Evolutionary conservation across 768 basidiomycete species (phyloP).

Genomic region (Suillus occidentalis): DNA sequence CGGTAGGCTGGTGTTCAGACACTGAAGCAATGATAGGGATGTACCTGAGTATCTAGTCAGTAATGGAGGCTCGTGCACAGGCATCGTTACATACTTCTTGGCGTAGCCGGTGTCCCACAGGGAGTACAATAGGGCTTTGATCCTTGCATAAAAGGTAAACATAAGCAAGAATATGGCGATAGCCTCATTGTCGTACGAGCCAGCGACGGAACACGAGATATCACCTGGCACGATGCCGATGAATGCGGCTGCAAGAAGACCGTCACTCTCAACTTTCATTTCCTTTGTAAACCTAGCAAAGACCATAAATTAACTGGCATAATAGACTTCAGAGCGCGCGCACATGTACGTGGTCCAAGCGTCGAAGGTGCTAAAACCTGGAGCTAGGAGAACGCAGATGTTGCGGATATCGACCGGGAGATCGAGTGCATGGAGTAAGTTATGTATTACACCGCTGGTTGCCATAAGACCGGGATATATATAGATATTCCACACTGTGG

Average conservation of each 20-base stretch:
- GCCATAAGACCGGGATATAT: slow-evolving; percentile 99
- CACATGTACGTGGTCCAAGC: slow-evolving; percentile 97
- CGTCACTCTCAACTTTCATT: slow-evolving; percentile 93
- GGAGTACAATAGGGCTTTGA: slow-evolving; percentile 97
- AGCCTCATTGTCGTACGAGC: slow-evolving; percentile 99
- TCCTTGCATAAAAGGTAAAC: slow-evolving; percentile 98
- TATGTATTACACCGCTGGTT: slow-evolving; percentile 97
- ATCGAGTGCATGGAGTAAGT: slow-evolving; percentile 80
- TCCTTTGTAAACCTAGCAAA: slow-evolving; percentile 86
- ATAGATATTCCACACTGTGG: too few relatives aligned
- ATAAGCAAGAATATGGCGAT: slow-evolving; percentile 99
- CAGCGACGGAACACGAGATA: slow-evolving; percentile 98
- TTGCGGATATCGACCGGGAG: slow-evolving; percentile 98
- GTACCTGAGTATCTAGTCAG: slow-evolving; percentile 48
- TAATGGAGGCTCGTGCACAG: slow-evolving; percentile 9
- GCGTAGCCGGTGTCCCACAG: slow-evolving; percentile 99
- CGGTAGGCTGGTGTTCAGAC: slow-evolving; percentile 99
- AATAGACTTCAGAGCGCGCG: slow-evolving; percentile 24
- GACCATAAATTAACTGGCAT: neutral
- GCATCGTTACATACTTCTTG: slow-evolving; percentile 67
- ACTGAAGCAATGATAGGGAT: slow-evolving; percentile 99
- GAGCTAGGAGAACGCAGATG: slow-evolving; percentile 94
- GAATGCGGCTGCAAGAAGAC: slow-evolving; percentile 95
- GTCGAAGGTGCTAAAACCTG: slow-evolving; percentile 94
- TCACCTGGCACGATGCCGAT: slow-evolving; percentile 98